A percentile compares a stretch with the other conserved stretches of the same genome.
phyloP scores from a whole-genome alignment of 371 early-diverging fungal genomes.

The Mortierella sp. region DNA sequence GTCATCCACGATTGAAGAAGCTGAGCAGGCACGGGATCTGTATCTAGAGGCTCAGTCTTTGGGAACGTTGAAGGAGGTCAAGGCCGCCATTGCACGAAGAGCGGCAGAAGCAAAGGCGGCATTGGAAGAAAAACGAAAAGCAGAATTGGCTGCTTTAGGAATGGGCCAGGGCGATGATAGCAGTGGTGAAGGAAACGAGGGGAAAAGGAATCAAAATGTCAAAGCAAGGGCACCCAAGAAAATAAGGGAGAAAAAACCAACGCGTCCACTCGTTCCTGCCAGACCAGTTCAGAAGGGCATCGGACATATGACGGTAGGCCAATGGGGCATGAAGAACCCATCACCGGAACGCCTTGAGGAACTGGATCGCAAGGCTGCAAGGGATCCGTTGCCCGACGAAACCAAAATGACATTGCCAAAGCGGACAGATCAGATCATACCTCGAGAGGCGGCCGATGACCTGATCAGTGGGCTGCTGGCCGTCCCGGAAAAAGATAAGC shows the following conservation, averaged over 20 bases:
- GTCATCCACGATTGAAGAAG: constrained; percentile 6
- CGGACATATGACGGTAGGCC: neutral
- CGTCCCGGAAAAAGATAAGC: too few species aligned
- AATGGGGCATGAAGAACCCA: neutral
- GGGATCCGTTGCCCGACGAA: too few species aligned
- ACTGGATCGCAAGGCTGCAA: too few species aligned
- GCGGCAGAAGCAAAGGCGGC: constrained; percentile 22
- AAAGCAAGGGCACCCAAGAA: neutral
- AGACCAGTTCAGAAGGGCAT: neutral
- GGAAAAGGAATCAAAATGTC: neutral
- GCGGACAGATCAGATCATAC: too few species aligned
- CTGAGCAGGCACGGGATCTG: constrained; percentile 11
- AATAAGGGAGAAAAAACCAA: neutral
- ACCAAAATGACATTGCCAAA: too few species aligned
- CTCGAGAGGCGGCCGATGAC: too few species aligned
- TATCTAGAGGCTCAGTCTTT: constrained; percentile 45
- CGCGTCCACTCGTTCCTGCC: neutral
- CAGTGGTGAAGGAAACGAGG: constrained; percentile 4
- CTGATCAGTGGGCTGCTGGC: too few species aligned
- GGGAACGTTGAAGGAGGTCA: constrained; percentile 25
- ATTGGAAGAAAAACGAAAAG: constrained; percentile 55
- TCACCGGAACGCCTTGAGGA: too few species aligned
- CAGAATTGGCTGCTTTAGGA: constrained; percentile 27
- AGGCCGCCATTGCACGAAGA: constrained; percentile 14
- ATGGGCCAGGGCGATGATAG: neutral